These are phyloP conservation scores for Hanseniaspora guilliermondii DNA, from an alignment of 805 yeast genomes.

Conservation along the genomic window DNA sequence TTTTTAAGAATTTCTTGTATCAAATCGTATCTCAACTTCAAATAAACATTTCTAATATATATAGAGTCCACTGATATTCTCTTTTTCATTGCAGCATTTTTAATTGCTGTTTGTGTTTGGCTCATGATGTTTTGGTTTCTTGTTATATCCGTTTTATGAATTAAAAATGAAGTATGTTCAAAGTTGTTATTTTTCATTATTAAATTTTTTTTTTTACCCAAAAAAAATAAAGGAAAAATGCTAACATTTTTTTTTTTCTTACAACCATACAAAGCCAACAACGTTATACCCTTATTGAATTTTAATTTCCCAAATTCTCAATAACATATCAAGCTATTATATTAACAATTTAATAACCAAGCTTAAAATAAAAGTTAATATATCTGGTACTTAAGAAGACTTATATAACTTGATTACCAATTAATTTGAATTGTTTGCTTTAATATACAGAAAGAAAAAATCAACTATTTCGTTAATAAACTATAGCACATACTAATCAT, in stretches of 20 bases:
- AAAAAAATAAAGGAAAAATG: neutral
- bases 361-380: too few species aligned
- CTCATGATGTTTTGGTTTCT: neutral
- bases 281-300: too few species aligned
- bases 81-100: slow-evolving; percentile 1
- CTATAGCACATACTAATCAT: neutral
- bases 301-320: too few species aligned
- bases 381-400: too few species aligned
- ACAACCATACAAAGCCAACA: neutral
- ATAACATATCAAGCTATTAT: too few species aligned
- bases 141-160: neutral
- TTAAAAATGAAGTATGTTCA: neutral
- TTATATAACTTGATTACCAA: too few species aligned
- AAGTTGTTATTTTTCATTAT: neutral
- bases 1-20: neutral
- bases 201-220: neutral
- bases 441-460: neutral
- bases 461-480: too few species aligned
- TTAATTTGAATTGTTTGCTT: slow-evolving; percentile 2
- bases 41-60: neutral
- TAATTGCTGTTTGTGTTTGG: neutral
- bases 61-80: neutral
- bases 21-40: neutral
- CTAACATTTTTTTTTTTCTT: neutral
- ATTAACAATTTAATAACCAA: too few species aligned